Evolutionary conservation across 208 protist genomes (phyloP).

Genomic region (Crithidia acanthocephali): DNA sequence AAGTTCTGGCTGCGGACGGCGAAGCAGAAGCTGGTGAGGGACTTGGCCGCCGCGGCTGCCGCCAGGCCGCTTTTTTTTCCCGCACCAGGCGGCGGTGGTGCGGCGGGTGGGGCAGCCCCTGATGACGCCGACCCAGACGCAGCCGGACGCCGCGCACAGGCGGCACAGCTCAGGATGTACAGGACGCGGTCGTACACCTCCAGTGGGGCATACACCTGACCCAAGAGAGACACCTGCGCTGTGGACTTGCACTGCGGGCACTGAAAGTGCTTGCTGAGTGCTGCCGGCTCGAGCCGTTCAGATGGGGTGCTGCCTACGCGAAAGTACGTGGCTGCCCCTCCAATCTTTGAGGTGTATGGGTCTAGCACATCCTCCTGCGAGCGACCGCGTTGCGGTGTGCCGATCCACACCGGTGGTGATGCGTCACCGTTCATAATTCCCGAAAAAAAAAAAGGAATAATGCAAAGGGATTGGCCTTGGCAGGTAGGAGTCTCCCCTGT

Average conservation of each 20-base stretch:
- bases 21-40: conserved; percentile 70
- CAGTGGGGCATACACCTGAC: conserved; percentile 82
- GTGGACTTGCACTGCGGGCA: conserved; percentile 74
- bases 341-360: conserved; percentile 71
- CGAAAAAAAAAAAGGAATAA: neutral
- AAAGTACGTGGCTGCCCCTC: conserved; percentile 68
- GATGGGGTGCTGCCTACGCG: conserved; percentile 29
- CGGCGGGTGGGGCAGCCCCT: neutral
- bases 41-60: conserved; percentile 16
- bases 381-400: conserved; percentile 40
- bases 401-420: conserved; percentile 56
- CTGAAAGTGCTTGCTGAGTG: conserved; percentile 48
- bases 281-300: conserved; percentile 15
- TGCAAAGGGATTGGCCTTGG: neutral
- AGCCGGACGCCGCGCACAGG: conserved; percentile 35
- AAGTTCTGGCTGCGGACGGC: conserved; percentile 84
- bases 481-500: no score
- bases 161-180: conserved; percentile 76
- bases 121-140: neutral
- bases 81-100: neutral
- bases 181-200: conserved; percentile 83
- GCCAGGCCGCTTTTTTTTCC: conserved; percentile 35
- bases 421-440: conserved; percentile 10
- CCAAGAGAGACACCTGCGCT: conserved; percentile 62
- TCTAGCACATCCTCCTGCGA: conserved; percentile 49